Base-by-base conservation (phyloP, 2,329 filamentous ascomycete species). In the Pyrenophora tritici-repentis region DNA sequence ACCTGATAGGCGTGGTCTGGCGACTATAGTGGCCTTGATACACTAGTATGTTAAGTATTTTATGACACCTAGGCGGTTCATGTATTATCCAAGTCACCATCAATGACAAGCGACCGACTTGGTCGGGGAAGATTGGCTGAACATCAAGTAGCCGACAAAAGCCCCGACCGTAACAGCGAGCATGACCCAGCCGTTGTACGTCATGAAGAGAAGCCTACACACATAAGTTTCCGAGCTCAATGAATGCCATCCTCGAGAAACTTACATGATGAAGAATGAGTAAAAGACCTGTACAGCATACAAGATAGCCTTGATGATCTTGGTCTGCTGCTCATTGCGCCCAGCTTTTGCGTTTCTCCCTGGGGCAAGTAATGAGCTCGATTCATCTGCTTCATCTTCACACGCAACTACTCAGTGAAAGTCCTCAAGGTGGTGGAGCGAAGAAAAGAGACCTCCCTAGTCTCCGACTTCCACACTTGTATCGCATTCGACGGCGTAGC, bases 111-210 rank as follows among this genome's bases (percentile, higher is more conserved):
- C 92, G 58, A 90, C 91, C 56, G 91, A 87, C 80, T 96, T 97
- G 22, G 87, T 87, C 6, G 87, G 83, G 45, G 85, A 82, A 1
- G 86, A 85, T 46, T 81, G 79, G 48, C 85, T 83, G 76, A 97
- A 99, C 37, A 88, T 65, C 53, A 96, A 71, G 71, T 96, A 97
- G 36, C 94, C 94, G 37, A 96, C 74, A 61, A 95, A 96, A 0
- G 93, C 92, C 13, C 94, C 94, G 8, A 95, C 78, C 0, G 89
- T 89, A 13, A 97, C 92, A 3, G 93, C 84, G 61, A 96, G 76
- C 94, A 99, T 99, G 62, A 99, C 86, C 87, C 90, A 96, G 49
- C 94, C 94, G 68, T 99, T 99, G 78, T 99, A 99, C n/a, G 94
- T 99, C 94, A 99, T 99, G 76, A 99, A 99, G 17, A 99, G 78